These are phyloP conservation scores for Ceratobasidium sp. DNA, from an alignment of 1,284 basidiomycete genomes.

Conservation along the genomic window DNA sequence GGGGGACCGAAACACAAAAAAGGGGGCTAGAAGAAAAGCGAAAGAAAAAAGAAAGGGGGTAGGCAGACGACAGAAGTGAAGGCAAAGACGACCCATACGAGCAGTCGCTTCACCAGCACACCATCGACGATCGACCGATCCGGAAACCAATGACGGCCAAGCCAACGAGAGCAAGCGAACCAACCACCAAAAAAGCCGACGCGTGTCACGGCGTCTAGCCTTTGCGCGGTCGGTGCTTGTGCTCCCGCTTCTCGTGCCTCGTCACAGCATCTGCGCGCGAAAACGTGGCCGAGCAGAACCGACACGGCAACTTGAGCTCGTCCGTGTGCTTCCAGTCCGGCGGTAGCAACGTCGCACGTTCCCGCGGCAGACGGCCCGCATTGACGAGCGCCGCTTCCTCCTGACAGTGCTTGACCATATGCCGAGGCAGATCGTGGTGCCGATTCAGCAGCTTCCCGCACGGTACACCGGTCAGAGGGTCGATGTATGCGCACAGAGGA, in stretches of 20 bases:
- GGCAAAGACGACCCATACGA: slow-evolving; percentile 30
- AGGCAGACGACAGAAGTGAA: slow-evolving; percentile 13
- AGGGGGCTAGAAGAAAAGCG: neutral
- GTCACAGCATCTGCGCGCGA: slow-evolving; percentile 31
- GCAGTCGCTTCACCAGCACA: slow-evolving; percentile 27
- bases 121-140: slow-evolving; percentile 17
- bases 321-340: slow-evolving; percentile 23
- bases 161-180: neutral
- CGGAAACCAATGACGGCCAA: neutral
- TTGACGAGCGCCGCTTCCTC: slow-evolving; percentile 31
- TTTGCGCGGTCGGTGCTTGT: slow-evolving; percentile 34
- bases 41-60: neutral
- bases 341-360: slow-evolving; percentile 22
- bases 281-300: slow-evolving; percentile 30
- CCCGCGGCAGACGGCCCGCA: slow-evolving; percentile 21
- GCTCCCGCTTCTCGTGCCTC: slow-evolving; percentile 39
- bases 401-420: slow-evolving; percentile 38
- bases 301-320: slow-evolving; percentile 37
- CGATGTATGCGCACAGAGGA: slow-evolving; percentile 27
- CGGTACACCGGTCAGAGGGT: slow-evolving; percentile 3
- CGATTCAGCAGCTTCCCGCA: slow-evolving; percentile 38
- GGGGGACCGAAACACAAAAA: slow-evolving; percentile 18
- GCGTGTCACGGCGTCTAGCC: neutral
- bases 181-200: slow-evolving; percentile 2
- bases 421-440: slow-evolving; percentile 35